Conservation (phyloP, 1,284 basidiomycete species). For the Apiotrichum brassicae region DNA sequence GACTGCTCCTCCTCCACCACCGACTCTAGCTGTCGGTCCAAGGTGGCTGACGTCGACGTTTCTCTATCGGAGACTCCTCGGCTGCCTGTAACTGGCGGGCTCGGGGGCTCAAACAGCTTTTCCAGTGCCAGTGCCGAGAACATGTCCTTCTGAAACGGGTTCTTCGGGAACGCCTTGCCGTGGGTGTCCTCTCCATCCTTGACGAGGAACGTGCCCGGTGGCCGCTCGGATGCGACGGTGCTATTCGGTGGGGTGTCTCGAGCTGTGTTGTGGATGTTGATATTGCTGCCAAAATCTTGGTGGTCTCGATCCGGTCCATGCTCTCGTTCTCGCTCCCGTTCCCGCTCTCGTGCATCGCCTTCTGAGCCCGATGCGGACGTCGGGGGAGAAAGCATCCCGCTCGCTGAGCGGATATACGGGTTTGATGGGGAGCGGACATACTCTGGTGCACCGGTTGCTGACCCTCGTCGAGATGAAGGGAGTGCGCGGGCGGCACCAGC, state of each 20-base stretch:
- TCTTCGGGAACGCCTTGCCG: constrained; percentile 36
- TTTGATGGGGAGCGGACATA: constrained; percentile 12
- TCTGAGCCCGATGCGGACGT: constrained; percentile 8
- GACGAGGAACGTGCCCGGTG: constrained; percentile 67
- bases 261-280: background rate
- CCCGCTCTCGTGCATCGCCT: background rate
- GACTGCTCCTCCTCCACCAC: background rate
- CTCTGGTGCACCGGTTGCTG: constrained; percentile 5
- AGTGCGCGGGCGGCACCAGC: constrained; percentile 30
- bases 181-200: constrained; percentile 63
- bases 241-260: background rate
- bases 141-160: constrained; percentile 58
- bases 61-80: background rate
- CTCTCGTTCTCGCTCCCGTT: background rate
- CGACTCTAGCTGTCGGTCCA: background rate
- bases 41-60: background rate
- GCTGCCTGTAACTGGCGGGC: constrained; percentile 53
- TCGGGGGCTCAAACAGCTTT: constrained; percentile 84
- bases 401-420: constrained; percentile 10
- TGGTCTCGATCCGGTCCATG: no score
- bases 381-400: constrained; percentile 16
- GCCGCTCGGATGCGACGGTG: background rate
- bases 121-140: constrained; percentile 79
- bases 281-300: no score
- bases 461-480: constrained; percentile 21